Base-by-base conservation (phyloP, 345 rosid genomes). In the Euphorbia tirucalli region DNA sequence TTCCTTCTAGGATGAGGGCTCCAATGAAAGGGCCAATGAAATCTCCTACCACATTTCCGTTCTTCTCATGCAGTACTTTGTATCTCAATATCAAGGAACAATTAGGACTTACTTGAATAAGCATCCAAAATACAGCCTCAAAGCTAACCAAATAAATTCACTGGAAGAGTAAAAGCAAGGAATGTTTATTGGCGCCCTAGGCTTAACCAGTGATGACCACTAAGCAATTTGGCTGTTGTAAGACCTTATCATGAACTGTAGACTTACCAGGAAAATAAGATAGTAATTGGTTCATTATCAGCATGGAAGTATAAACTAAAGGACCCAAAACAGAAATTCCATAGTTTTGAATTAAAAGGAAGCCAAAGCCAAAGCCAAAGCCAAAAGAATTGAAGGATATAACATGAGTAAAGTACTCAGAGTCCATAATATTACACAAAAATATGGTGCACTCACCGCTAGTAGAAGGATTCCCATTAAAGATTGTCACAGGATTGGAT, bases 401-500 rank as follows among this genome's bases (percentile, higher is more conserved):
- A 10, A 46, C 31, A 61, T 0, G 27, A 32, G 11, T 59, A 4
- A 22, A 61, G 58, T n/a, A 10, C 46, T 49, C 44, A n/a, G 43
- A 44, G 16, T 27, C 43, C 19, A 70, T 28, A 43, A 0, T 19
- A 31, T 59, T 58, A 37, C 43, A 73, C 52, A 71, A 66, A 52
- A 49, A 44, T 56, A 46, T 13, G 48, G 71, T 15, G 16, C 24
- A 55, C 84, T 55, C 80, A 88, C 89, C 87, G 44, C 72, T 85
- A 55, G 88, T 85, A 59, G 79, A 66, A 60, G 89, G 83, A 82
- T 75, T 77, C 48, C 93, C 88, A 65, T 91, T 94, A 70, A 77
- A 87, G 75, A 94, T 85, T 72, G 98, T 90, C 74, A 91, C 84
- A 1, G 92, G 95, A 79, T 75, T 77, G 74, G 92, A 80, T 74